Evolutionary conservation across 306 rosid species (phyloP), one percentile per base, ranked within the genome.

Genomic region (Geum urbanum): DNA sequence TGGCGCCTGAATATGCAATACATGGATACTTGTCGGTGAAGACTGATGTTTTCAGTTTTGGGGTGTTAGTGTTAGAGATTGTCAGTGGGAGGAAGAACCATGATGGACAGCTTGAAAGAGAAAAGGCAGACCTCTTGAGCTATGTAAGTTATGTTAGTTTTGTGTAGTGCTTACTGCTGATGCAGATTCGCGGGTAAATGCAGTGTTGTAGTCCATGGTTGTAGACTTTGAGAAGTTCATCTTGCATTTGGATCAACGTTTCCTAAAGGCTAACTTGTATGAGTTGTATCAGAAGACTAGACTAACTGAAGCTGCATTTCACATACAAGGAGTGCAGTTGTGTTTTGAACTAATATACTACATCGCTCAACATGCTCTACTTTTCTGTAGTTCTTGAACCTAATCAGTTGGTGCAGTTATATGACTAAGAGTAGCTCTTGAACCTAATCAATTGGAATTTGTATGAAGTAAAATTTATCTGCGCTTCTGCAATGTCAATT

Each of bases 1-100:
- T 92, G 96, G 90, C 96, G 2, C 97, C 97, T 46, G 97, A 92
- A 80, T 92, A 92, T 54, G 95, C 96, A 64, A 56, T 86, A 81
- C 97, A 83, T 13, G 97, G 97, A 66, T 92, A 87, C 67, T 75
- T 92, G 32, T 92, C 96, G 0, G 95, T 92, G 74, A 92, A 92
- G 83, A 86, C 95, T 0, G 96, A 92, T 73, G 95, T 92, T 76
- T 92, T 92, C 82, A 92, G 98, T 68, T 89, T 75, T 69, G 98
- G 98, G 63, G 72, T 92, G 43, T 65, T 92, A 82, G 85, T 92
- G 49, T 64, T 92, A 66, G 98, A 92, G 87, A 84, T 89, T 66
- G 81, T 92, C 57, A 84, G 97, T 24, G 97, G 97, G 51, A 86
- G 97, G 76, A 88, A 86, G 86, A 89, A 89, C 74, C 79, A 80